These are phyloP conservation scores for Fraxinus pennsylvanica DNA, from an alignment of 257 asterid species.

Conservation along the genomic window DNA sequence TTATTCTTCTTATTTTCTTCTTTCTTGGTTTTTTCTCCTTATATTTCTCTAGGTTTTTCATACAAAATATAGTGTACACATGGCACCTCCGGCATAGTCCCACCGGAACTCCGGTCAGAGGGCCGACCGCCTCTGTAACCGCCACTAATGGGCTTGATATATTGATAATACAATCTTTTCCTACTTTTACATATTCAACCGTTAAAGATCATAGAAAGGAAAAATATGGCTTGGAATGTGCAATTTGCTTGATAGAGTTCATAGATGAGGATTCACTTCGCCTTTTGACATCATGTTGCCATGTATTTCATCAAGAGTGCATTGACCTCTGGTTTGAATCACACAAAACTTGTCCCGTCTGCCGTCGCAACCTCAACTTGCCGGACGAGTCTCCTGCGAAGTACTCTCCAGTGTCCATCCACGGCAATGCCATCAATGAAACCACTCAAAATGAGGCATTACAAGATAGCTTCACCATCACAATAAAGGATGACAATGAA, in stretches of 20 bases:
- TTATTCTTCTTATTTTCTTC: conserved; percentile 58
- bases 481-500: conserved; percentile 35
- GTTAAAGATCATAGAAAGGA: conserved; percentile 69
- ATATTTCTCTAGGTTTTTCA: conserved; percentile 70
- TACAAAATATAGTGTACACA: conserved; percentile 57
- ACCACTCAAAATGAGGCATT: conserved; percentile 26
- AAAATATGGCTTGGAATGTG: conserved; percentile 78
- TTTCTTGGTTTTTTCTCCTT: conserved; percentile 68
- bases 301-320: conserved; percentile 87
- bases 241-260: conserved; percentile 81
- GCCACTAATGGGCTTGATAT: conserved; percentile 58
- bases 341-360: conserved; percentile 85
- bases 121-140: conserved; percentile 20
- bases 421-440: neutral
- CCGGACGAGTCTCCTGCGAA: conserved; percentile 39
- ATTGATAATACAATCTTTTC: conserved; percentile 54
- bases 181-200: conserved; percentile 63
- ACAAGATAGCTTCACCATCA: conserved; percentile 38
- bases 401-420: conserved; percentile 15
- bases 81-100: conserved; percentile 52
- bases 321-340: conserved; percentile 88
- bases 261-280: conserved; percentile 58
- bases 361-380: conserved; percentile 59
- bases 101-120: conserved; percentile 34
- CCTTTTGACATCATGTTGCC: conserved; percentile 67